Conservation (phyloP, 169 alveolate genomes). For the Cryptosporidium felis region DNA sequence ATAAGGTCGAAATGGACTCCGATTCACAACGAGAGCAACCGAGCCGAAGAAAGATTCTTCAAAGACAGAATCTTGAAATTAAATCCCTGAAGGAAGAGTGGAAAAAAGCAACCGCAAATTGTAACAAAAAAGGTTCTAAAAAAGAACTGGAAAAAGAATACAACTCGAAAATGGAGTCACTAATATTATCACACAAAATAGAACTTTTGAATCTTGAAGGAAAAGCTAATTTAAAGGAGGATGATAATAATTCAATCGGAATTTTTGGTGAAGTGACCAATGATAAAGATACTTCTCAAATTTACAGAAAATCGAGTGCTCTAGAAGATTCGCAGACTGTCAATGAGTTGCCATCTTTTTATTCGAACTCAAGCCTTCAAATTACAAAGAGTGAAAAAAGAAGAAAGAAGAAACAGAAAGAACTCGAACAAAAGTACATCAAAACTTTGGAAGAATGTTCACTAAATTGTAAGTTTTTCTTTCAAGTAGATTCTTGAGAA, state of each 20-base stretch:
- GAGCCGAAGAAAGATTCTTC: slow-evolving; percentile 30
- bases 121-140: slow-evolving; percentile 58
- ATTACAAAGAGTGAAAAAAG: slow-evolving; percentile 6
- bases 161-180: neutral
- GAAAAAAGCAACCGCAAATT: slow-evolving; percentile 14
- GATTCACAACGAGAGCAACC: neutral
- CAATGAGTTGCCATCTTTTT: neutral
- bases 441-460: slow-evolving; percentile 1
- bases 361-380: slow-evolving; percentile 5
- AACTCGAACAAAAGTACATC: neutral
- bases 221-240: neutral
- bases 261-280: neutral
- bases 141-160: slow-evolving; percentile 44
- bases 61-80: slow-evolving; percentile 22
- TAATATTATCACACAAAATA: slow-evolving; percentile 9
- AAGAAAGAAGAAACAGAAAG: slow-evolving; percentile 36
- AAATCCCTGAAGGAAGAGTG: slow-evolving; percentile 42
- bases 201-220: neutral
- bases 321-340: neutral
- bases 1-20: too few relatives aligned
- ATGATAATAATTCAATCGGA: neutral
- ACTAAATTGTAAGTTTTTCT: slow-evolving; percentile 27
- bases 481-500: too few relatives aligned
- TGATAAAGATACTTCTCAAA: neutral
- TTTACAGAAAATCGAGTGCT: neutral